Evolutionary conservation across 257 asterid genomes (phyloP).

Genomic region (Handroanthus guayacan): DNA sequence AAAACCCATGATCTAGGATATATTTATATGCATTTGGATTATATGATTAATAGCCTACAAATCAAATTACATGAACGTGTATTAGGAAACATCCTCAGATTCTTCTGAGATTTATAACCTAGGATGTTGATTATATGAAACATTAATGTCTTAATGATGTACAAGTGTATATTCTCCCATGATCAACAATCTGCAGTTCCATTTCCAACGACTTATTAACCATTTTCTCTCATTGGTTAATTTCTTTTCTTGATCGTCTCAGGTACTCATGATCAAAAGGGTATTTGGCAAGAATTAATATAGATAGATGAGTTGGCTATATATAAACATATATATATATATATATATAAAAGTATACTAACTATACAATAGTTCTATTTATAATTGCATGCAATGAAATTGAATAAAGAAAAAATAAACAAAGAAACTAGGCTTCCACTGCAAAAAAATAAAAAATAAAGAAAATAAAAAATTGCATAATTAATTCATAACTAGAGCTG

Average conservation of each 20-base stretch:
- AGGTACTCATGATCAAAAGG: constrained; percentile 24
- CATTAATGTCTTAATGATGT: not conserved
- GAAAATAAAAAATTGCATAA: too few species aligned
- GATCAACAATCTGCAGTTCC: constrained; percentile 14
- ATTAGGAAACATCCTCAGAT: constrained; percentile 32
- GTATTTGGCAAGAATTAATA: constrained; percentile 28
- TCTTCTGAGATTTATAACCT: constrained; percentile 26
- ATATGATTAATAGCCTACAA: constrained; percentile 40
- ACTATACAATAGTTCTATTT: too few species aligned
- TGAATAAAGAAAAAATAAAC: too few species aligned
- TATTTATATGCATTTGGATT: constrained; percentile 4
- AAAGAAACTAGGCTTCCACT: too few species aligned
- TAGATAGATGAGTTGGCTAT: constrained; percentile 43
- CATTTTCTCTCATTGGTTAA: not conserved
- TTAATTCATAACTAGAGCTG: too few species aligned
- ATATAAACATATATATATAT: constrained; percentile 1
- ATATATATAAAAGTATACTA: not conserved
- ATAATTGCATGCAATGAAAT: too few species aligned
- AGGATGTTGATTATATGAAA: constrained; percentile 20
- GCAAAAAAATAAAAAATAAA: too few species aligned
- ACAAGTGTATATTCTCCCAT: constrained; percentile 20
- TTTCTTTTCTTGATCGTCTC: not conserved
- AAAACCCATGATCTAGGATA: not conserved
- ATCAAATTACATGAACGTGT: constrained; percentile 35
- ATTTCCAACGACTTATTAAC: not conserved